Base-by-base conservation (phyloP, 208 protist species). In the Borovskyia barvae region DNA sequence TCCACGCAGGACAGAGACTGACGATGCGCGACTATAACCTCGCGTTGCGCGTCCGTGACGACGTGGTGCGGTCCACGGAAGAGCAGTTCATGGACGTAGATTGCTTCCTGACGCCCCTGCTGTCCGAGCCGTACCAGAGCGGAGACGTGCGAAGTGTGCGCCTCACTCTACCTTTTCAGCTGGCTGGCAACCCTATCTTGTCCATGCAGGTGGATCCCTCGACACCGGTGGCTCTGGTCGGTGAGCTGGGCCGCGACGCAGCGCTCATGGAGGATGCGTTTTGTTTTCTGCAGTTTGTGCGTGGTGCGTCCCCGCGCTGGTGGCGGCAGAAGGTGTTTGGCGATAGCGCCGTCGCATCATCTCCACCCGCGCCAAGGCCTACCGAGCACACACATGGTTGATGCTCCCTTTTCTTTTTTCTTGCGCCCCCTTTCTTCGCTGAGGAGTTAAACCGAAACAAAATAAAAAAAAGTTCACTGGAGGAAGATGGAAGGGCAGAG, bases 41-140 rank as follows among this genome's bases (percentile, higher is more conserved):
- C 46, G 89, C 89, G 0, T 56, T 90, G 57, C 82, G 85, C 24
- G 73, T 84, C 3, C 85, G 89, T 33, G 85, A 95, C 36, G 82
- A 80, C 47, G 83, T 92, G 19, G 83, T 91, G 49, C 77, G 85
- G 0, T 75, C 76, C 12, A 90, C 72, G 11, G 78, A 89, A 42
- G 83, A 95, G 40, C 85, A 92, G 54, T 95, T 95, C 62, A 78
- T 79, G 15, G 89, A 95, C 53, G 78, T 92, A 6, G 89, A 95
- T 61, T 60, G 79, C 43, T 78, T 95, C 40, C 56, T 90, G n/a
- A 74, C 82, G 19, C 89, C 89, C 19, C 75, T 95, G 42, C 72
- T 95, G 20, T 72, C 75, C 5, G 68, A 76, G 39, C 89, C 89
- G 41, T 95, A 92, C 59, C 67, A 55, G 33, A 81, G 72, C 42